Evolutionary conservation across 176 grass and related monocot species (phyloP), one percentile per base, ranked within the genome.

Genomic region (Hordeum marinum): DNA sequence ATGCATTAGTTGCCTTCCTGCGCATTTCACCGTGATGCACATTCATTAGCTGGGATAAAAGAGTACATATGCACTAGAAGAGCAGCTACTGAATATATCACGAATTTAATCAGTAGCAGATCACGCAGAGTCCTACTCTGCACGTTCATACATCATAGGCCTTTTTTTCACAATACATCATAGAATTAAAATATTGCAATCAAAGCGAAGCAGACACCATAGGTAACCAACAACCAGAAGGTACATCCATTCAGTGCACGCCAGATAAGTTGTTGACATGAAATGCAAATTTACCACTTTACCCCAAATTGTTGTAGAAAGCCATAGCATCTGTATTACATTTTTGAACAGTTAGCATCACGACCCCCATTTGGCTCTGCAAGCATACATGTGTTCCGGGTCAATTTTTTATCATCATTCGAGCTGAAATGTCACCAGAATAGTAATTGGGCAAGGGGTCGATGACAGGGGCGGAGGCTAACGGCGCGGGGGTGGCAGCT

Each of bases 281-380:
- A 63, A 80, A 37, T 67, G 46, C 21, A 89, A 85, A 26, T 27
- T 37, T 40, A 15, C 14, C 1, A 26, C 48, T 63, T 88, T 76
- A 98, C 96, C 88, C 83, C 68, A 98, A 91, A 50, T 92, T 95
- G 10, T 12, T 84, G 66, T 94, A 98, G 85, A 98, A 98, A 86
- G 58, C 79, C 91, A 98, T 88, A 61, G 91, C 96, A 63, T 27
- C 43, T 0, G 75, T 40, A 66, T 95, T 95, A 81, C 83, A 64
- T 81, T 98, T 98, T 76, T 98, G 96, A 87, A 98, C 93, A 68
- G 96, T 98, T 82, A 98, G 88, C 93, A 95, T 88, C 45, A 98
- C 89, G 72, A 86, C 93, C 79, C 85, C 89, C 89, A 95, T 92
- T 75, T 92, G 86, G 61, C 84, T 92, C 96, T 98, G 72, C 66